These are phyloP conservation scores for Fusarium anguioides DNA, from an alignment of 2,329 filamentous ascomycete genomes.

Conservation along the genomic window DNA sequence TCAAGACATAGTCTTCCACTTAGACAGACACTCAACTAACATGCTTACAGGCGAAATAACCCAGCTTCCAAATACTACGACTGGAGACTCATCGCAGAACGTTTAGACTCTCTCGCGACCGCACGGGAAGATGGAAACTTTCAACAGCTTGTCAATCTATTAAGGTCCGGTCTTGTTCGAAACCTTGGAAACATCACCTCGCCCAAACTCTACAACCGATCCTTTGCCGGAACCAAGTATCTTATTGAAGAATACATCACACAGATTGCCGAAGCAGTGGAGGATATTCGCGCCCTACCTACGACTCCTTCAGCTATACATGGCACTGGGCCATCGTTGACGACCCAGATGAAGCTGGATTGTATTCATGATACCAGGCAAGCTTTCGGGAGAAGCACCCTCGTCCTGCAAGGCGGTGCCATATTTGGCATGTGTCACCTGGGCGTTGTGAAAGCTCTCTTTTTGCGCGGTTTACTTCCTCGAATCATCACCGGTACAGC, in stretches of 20 bases:
- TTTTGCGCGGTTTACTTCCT: conserved; percentile 82
- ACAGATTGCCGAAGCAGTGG: conserved; percentile 82
- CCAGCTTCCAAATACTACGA: conserved; percentile 86
- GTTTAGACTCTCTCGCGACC: conserved; percentile 75
- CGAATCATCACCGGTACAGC: conserved; percentile 92
- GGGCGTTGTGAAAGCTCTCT: conserved; percentile 88
- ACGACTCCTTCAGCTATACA: conserved; percentile 59
- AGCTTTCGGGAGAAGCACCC: conserved; percentile 85
- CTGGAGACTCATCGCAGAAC: conserved; percentile 83
- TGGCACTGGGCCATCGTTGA: conserved; percentile 59
- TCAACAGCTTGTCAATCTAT: conserved; percentile 78
- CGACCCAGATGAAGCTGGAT: conserved; percentile 83
- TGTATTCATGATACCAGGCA: conserved; percentile 88
- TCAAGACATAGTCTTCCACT: background rate
- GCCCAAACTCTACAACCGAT: conserved; percentile 82
- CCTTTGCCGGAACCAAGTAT: conserved; percentile 89
- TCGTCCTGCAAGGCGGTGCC: conserved; percentile 89
- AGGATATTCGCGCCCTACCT: conserved; percentile 77
- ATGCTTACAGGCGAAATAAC: conserved; percentile 75
- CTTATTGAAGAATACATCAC: conserved; percentile 92
- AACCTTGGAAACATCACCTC: conserved; percentile 93
- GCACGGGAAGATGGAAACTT: conserved; percentile 79
- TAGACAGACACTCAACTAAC: conserved; percentile 25
- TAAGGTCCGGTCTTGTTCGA: conserved; percentile 81
- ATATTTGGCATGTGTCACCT: conserved; percentile 93